phyloP scores from a whole-genome alignment of 2,329 filamentous ascomycete genomes.

The Pleomassaria siparia region DNA sequence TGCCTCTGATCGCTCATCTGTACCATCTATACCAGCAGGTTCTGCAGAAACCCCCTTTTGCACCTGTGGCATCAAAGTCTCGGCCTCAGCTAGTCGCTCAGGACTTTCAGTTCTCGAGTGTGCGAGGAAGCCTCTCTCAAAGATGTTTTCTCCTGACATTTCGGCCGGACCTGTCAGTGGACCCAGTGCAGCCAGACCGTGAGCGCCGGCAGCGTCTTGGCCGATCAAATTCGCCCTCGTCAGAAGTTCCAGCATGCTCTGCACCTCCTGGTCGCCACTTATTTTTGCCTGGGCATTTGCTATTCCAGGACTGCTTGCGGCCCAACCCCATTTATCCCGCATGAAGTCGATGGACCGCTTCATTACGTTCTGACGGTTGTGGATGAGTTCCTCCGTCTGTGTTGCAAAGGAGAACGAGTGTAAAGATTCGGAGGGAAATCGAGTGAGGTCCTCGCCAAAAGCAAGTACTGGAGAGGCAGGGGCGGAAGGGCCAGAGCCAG shows the following conservation, averaged over 20 bases:
- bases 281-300: conserved; percentile 81
- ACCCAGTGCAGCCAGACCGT: conserved; percentile 54
- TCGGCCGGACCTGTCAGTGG: conserved; percentile 81
- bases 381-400: conserved; percentile 87
- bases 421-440: conserved; percentile 92
- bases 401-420: conserved; percentile 98
- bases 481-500: conserved; percentile 60
- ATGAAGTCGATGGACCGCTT: conserved; percentile 96
- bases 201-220: conserved; percentile 60
- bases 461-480: conserved; percentile 67
- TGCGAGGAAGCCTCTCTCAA: conserved; percentile 76
- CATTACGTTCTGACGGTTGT: conserved; percentile 88
- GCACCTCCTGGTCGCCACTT: conserved; percentile 80
- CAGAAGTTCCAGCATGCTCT: conserved; percentile 87
- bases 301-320: conserved; percentile 72
- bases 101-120: conserved; percentile 51
- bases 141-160: conserved; percentile 73
- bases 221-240: conserved; percentile 78
- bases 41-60: conserved; percentile 13
- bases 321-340: conserved; percentile 86
- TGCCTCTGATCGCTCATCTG: conserved; percentile 14
- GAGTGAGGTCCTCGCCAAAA: conserved; percentile 83
- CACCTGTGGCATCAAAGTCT: conserved; percentile 20
- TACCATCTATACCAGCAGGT: neutral
- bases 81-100: conserved; percentile 35